Percentiles rank a stretch among this genome's conserved stretches.
phyloP scores from a whole-genome alignment of 2,329 filamentous ascomycete species.

The Didymella exigua region DNA sequence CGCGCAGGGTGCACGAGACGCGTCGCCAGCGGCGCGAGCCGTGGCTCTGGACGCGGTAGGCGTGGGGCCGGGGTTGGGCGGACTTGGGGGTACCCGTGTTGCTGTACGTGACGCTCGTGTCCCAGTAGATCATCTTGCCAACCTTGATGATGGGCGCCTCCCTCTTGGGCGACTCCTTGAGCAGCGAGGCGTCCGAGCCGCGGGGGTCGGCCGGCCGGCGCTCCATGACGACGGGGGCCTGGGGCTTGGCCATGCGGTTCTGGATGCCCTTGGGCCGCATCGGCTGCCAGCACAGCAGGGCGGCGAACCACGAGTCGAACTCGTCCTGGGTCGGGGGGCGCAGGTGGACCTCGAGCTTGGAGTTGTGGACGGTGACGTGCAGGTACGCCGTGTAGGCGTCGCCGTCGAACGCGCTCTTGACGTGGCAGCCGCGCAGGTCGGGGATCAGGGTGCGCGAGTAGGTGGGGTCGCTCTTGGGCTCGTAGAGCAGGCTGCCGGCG shows the following conservation, averaged over 20 bases:
- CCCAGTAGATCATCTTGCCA: conserved; percentile 68
- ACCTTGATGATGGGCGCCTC: conserved; percentile 92
- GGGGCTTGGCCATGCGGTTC: conserved; percentile 59
- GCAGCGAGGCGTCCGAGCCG: conserved; percentile 57
- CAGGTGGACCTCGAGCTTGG: conserved; percentile 66
- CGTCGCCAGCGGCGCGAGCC: conserved; percentile 75
- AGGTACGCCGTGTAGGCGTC: conserved; percentile 58
- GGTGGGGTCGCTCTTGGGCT: conserved; percentile 70
- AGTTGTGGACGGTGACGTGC: conserved; percentile 59
- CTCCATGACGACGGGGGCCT: conserved; percentile 48
- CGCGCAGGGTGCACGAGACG: conserved; percentile 91
- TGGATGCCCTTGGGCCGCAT: conserved; percentile 64
- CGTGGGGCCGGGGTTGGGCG: conserved; percentile 53
- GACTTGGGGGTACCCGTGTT: conserved; percentile 48
- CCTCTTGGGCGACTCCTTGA: conserved; percentile 70
- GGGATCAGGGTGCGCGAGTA: conserved; percentile 68
- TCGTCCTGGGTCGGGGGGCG: conserved; percentile 69
- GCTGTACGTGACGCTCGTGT: conserved; percentile 65
- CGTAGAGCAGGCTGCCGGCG: conserved; percentile 74
- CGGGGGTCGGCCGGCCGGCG: conserved; percentile 50
- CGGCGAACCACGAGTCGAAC: conserved; percentile 79
- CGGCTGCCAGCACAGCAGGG: conserved; percentile 81
- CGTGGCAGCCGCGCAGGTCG: conserved; percentile 75
- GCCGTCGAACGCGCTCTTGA: conserved; percentile 59
- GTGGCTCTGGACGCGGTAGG: conserved; percentile 62